phyloP scores from a whole-genome alignment of 1,284 basidiomycete genomes.

The Mixia osmundae region DNA sequence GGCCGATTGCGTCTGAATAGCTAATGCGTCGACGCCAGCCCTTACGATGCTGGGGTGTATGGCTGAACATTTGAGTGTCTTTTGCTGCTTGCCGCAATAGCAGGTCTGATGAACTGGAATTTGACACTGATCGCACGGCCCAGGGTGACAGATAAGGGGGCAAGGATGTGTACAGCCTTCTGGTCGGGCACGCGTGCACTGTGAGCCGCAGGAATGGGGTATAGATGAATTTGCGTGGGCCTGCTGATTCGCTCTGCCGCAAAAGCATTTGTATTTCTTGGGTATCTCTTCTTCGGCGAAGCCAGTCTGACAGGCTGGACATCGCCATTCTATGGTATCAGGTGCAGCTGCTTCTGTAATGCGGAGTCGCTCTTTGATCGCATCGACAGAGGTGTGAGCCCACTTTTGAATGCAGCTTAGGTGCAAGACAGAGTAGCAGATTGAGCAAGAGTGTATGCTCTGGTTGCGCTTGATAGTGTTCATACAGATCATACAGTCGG shows the following conservation, averaged over 20 bases:
- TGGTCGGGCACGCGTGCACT: constrained; percentile 40
- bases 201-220: constrained; percentile 58
- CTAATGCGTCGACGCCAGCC: not conserved
- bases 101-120: constrained; percentile 35
- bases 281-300: constrained; percentile 31
- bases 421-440: constrained; percentile 66
- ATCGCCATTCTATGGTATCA: constrained; percentile 14
- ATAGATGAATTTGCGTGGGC: constrained; percentile 40
- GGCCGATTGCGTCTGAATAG: not conserved
- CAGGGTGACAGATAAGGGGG: constrained; percentile 41
- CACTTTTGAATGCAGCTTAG: constrained; percentile 53
- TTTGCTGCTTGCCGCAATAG: constrained; percentile 48
- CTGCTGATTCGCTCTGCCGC: constrained; percentile 36
- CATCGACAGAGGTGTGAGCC: constrained; percentile 27
- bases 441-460: constrained; percentile 53
- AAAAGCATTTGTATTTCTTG: constrained; percentile 60
- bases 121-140: constrained; percentile 39
- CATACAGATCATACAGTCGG: constrained; percentile 59
- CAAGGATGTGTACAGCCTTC: constrained; percentile 37
- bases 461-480: constrained; percentile 42
- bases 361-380: constrained; percentile 28
- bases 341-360: constrained; percentile 3
- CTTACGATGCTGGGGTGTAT: constrained; percentile 1
- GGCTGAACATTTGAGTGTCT: constrained; percentile 24
- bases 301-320: constrained; percentile 16